A percentile compares a stretch with the other conserved stretches of the same genome.
Conservation (phyloP, 73 alveolate genomes). For the Uronychia setigera region DNA sequence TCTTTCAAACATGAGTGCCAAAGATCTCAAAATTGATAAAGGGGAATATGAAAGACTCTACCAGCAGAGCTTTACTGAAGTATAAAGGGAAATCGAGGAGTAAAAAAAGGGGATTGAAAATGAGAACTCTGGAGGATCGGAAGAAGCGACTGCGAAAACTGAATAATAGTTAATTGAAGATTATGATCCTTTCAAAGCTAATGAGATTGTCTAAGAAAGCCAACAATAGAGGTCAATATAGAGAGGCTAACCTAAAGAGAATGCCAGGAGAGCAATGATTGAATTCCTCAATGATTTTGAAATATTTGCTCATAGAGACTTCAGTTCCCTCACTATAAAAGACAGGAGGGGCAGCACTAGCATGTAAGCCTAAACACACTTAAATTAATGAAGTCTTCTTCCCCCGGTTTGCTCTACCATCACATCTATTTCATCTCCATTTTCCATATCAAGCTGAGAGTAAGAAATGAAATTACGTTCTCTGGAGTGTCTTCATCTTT, state of each 20-base stretch:
- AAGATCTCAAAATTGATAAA: neutral
- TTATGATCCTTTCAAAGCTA: too few species aligned
- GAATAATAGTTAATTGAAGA: neutral
- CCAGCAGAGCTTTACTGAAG: neutral
- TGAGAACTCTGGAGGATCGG: neutral
- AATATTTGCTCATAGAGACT: neutral
- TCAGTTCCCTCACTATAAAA: neutral
- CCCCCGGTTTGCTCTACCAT: slow-evolving; percentile 93
- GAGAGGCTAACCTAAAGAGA: neutral
- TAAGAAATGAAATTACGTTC: too few species aligned
- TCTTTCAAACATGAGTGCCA: neutral
- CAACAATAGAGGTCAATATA: too few species aligned
- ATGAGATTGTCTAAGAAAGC: too few species aligned
- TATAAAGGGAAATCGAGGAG: neutral
- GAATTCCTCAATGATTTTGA: neutral
- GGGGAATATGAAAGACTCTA: neutral
- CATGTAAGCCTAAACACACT: too few species aligned
- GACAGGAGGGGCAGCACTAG: too few species aligned
- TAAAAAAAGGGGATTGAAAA: neutral
- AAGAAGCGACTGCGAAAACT: too few species aligned
- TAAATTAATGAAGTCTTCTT: too few species aligned
- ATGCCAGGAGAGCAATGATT: neutral
- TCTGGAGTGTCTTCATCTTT: slow-evolving; percentile 83
- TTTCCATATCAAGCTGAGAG: slow-evolving; percentile 83
- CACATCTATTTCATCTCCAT: slow-evolving; percentile 89